phyloP scores from a whole-genome alignment of 305 asterid genomes.

The Solanum chacoense region DNA sequence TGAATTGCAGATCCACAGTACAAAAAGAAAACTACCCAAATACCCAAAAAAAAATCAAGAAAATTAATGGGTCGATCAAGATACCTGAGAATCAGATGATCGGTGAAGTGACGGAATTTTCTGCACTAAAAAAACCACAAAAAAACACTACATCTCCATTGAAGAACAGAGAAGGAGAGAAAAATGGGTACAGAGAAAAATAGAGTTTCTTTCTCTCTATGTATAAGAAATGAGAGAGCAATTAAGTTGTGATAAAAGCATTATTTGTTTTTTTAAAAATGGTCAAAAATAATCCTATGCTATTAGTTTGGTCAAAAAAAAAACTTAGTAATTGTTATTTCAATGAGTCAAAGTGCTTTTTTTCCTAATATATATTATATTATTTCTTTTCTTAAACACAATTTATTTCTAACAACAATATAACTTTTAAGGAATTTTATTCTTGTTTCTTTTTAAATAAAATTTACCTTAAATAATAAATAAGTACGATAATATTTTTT shows the following conservation, averaged over 20 bases:
- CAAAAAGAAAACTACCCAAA: not conserved
- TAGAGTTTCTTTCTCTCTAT: not conserved
- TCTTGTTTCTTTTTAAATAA: not conserved
- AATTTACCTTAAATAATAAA: too few relatives aligned
- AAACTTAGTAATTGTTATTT: not conserved
- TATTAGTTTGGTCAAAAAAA: not conserved
- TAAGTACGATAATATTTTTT: too few relatives aligned
- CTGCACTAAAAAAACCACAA: not conserved
- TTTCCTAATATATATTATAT: not conserved
- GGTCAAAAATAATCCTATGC: not conserved
- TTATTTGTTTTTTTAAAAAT: not conserved
- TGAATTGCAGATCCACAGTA: not conserved
- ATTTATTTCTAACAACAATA: not conserved
- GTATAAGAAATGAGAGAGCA: not conserved
- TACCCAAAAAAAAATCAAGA: not conserved
- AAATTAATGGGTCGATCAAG: not conserved
- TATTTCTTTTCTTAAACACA: not conserved
- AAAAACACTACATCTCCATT: not conserved
- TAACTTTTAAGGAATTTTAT: not conserved
- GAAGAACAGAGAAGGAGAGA: not conserved
- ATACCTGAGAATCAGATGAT: slow-evolving; percentile 3
- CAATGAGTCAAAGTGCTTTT: not conserved
- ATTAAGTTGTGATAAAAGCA: not conserved
- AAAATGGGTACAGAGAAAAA: not conserved
- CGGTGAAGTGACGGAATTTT: not conserved